Percentiles rank a stretch among this genome's conserved stretches.
These are phyloP conservation scores for Citrus inodora DNA, from an alignment of 345 rosid species.

Conservation along the genomic window DNA sequence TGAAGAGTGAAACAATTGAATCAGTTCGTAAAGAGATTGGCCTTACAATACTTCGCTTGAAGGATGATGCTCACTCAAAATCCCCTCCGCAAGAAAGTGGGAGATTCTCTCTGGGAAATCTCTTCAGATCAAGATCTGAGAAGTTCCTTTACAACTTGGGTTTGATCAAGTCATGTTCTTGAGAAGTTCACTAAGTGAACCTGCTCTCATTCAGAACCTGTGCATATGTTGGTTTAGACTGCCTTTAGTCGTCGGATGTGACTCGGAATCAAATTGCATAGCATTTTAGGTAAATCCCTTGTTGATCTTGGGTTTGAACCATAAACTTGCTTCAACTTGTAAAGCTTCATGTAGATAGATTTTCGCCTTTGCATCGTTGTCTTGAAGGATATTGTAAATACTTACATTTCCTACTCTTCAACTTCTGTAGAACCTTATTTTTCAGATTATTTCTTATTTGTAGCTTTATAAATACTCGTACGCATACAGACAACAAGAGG, in stretches of 20 bases:
- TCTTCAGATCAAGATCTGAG: constrained; percentile 70
- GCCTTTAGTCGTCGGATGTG: constrained; percentile 1
- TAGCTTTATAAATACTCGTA: background rate
- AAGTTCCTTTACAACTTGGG: constrained; percentile 73
- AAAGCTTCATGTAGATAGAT: constrained; percentile 27
- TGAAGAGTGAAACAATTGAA: constrained; percentile 69
- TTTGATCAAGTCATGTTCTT: constrained; percentile 50
- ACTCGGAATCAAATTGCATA: background rate
- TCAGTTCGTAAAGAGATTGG: constrained; percentile 82
- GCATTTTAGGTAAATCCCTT: constrained; percentile 19
- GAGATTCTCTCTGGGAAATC: constrained; percentile 58
- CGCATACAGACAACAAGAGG: background rate
- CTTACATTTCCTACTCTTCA: background rate
- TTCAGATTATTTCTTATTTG: background rate
- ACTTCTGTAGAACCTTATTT: background rate
- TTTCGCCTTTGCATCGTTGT: constrained; percentile 1
- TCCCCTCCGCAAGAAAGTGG: constrained; percentile 43
- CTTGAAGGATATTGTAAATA: constrained; percentile 12
- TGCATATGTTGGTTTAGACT: constrained; percentile 22
- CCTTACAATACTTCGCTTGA: constrained; percentile 54
- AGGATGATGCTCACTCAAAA: constrained; percentile 40
- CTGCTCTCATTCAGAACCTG: constrained; percentile 6
- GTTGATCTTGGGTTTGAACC: constrained; percentile 22
- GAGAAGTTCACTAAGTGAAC: constrained; percentile 22
- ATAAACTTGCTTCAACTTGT: constrained; percentile 12